Evolutionary conservation across 1,139 yeast genomes (phyloP).

Genomic region (Candida sanyaensis): DNA sequence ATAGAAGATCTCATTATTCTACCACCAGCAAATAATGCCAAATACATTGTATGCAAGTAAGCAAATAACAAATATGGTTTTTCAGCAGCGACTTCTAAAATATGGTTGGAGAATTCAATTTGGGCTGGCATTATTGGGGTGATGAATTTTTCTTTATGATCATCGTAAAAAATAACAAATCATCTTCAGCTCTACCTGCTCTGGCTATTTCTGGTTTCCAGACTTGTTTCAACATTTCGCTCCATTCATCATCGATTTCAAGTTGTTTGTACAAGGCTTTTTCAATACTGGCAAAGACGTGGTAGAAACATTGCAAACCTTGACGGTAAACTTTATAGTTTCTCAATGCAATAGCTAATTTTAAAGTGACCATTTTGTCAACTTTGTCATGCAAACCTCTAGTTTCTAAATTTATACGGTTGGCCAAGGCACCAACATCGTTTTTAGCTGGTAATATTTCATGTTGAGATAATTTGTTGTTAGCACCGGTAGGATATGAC

Average conservation of each 20-base stretch:
- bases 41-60: slow-evolving; percentile 83
- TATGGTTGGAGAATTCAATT: slow-evolving; percentile 62
- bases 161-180: slow-evolving; percentile 66
- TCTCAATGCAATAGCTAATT: slow-evolving; percentile 73
- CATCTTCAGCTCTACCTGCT: slow-evolving; percentile 56
- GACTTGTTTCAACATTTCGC: slow-evolving; percentile 48
- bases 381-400: slow-evolving; percentile 66
- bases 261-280: slow-evolving; percentile 51
- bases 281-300: slow-evolving; percentile 72
- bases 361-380: slow-evolving; percentile 67
- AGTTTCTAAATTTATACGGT: slow-evolving; percentile 74
- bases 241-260: slow-evolving; percentile 41
- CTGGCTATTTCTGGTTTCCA: slow-evolving; percentile 78
- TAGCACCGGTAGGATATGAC: slow-evolving; percentile 25
- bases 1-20: slow-evolving; percentile 68
- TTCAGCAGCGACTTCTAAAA: slow-evolving; percentile 50
- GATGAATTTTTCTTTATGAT: slow-evolving; percentile 53
- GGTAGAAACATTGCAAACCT: slow-evolving; percentile 77
- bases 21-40: slow-evolving; percentile 89
- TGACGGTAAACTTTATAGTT: slow-evolving; percentile 79
- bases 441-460: slow-evolving; percentile 71
- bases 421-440: slow-evolving; percentile 80
- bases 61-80: slow-evolving; percentile 77
- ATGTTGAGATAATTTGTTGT: slow-evolving; percentile 47
- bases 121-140: slow-evolving; percentile 62